Evolutionary conservation across 306 rosid genomes (phyloP).

Genomic region (Vicia faba): DNA sequence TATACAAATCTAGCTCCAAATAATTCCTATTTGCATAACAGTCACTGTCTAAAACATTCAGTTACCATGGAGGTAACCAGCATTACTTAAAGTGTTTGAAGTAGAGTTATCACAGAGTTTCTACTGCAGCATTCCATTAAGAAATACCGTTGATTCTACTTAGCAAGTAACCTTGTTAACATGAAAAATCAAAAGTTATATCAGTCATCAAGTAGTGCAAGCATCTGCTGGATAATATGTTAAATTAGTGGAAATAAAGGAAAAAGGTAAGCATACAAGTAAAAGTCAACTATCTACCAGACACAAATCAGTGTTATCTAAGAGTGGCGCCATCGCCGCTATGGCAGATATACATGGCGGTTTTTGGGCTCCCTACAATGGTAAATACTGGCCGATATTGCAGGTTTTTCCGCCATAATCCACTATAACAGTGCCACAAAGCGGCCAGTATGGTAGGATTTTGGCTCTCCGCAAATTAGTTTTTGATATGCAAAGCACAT

Average conservation of each 20-base stretch:
- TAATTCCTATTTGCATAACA: neutral
- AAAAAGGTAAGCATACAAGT: neutral
- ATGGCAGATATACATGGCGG: too few species aligned
- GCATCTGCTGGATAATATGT: neutral
- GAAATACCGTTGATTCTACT: neutral
- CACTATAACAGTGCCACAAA: too few species aligned
- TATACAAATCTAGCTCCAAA: conserved; percentile 6
- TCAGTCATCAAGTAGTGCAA: neutral
- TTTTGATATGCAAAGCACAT: conserved; percentile 9
- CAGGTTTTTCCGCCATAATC: too few species aligned
- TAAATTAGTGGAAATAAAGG: neutral
- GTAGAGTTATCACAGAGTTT: neutral
- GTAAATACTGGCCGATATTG: too few species aligned
- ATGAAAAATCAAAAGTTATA: conserved; percentile 19
- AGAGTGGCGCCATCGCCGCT: too few species aligned
- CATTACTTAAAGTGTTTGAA: conserved; percentile 2
- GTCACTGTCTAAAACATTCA: conserved; percentile 4
- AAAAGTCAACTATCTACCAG: neutral
- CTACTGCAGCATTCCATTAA: conserved; percentile 9
- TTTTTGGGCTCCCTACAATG: too few species aligned
- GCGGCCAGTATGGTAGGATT: too few species aligned
- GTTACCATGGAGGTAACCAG: neutral
- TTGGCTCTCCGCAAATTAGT: too few species aligned
- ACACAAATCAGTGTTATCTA: too few species aligned
- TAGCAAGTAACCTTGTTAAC: neutral